These are phyloP conservation scores for Colletotrichum chrysophilum DNA, from an alignment of 2,329 filamentous ascomycete species.

Conservation along the genomic window DNA sequence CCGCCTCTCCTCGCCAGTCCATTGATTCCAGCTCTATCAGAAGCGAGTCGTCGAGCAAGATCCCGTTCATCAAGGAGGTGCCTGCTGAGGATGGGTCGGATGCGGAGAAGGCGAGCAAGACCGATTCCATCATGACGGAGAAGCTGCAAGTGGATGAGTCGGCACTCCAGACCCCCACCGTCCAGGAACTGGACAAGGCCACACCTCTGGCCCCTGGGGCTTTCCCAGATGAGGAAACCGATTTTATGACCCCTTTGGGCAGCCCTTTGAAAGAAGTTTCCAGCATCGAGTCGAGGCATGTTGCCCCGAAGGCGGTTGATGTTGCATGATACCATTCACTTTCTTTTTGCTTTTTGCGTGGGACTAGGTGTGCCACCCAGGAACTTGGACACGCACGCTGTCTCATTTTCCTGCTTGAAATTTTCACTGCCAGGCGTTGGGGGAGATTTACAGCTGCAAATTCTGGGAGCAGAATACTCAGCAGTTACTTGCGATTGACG, in stretches of 20 bases:
- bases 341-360: background rate
- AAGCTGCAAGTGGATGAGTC: background rate
- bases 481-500: slow-evolving; percentile 7
- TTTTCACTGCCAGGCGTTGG: slow-evolving; percentile 6
- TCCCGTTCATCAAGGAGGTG: slow-evolving; percentile 13
- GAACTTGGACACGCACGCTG: background rate
- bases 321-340: slow-evolving; percentile 10
- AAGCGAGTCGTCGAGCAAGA: slow-evolving; percentile 13
- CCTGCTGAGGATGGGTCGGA: background rate
- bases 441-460: background rate
- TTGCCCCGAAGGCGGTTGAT: background rate
- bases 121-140: background rate
- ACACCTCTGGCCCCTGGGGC: slow-evolving; percentile 14
- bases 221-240: slow-evolving; percentile 2
- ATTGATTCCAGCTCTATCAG: slow-evolving; percentile 21
- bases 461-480: slow-evolving; percentile 1
- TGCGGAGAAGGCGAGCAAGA: background rate
- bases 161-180: background rate
- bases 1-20: slow-evolving; percentile 15
- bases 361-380: background rate
- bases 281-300: slow-evolving; percentile 1
- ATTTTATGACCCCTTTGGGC: slow-evolving; percentile 2
- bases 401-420: background rate
- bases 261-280: slow-evolving; percentile 3
- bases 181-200: background rate